A percentile compares a stretch with the other conserved stretches of the same genome.
Conservation (phyloP, 495 filamentous ascomycete species). For the Geoglossum glabrum region DNA sequence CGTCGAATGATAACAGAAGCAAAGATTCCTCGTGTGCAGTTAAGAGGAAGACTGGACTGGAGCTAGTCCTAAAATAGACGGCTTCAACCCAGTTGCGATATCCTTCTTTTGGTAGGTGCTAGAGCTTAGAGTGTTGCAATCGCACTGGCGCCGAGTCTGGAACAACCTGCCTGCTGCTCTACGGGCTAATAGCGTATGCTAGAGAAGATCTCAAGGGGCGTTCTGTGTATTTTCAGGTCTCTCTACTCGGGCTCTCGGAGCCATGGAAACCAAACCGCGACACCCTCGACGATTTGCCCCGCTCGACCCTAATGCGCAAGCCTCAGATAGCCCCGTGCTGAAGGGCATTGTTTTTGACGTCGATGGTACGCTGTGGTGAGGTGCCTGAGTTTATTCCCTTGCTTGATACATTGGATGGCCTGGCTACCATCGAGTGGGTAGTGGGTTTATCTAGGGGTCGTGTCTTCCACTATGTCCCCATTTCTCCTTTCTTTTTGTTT, state of each 20-base stretch:
- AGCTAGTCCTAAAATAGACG: background rate
- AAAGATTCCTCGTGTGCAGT: background rate
- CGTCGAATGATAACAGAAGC: background rate
- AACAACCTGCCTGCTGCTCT: background rate
- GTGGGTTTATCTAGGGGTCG: no score
- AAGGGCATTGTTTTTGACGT: conserved; percentile 86
- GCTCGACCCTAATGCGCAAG: conserved; percentile 21
- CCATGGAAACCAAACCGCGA: background rate
- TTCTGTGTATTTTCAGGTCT: background rate
- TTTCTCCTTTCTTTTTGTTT: no score
- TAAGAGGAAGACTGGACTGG: background rate
- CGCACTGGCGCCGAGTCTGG: background rate
- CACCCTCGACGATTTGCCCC: conserved; percentile 25
- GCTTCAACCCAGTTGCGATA: background rate
- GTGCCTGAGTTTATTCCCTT: no score
- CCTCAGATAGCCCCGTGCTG: conserved; percentile 31
- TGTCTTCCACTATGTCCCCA: no score
- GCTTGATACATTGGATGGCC: no score
- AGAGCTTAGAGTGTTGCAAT: background rate
- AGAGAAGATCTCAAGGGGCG: background rate
- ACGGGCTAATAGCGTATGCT: background rate
- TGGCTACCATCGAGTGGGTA: no score
- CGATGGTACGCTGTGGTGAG: conserved; percentile 82
- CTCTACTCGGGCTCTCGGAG: background rate
- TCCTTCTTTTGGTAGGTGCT: background rate